Percentiles rank a stretch among this genome's conserved stretches.
phyloP scores from a whole-genome alignment of 2,329 filamentous ascomycete genomes.

The Penicillium sp. region DNA sequence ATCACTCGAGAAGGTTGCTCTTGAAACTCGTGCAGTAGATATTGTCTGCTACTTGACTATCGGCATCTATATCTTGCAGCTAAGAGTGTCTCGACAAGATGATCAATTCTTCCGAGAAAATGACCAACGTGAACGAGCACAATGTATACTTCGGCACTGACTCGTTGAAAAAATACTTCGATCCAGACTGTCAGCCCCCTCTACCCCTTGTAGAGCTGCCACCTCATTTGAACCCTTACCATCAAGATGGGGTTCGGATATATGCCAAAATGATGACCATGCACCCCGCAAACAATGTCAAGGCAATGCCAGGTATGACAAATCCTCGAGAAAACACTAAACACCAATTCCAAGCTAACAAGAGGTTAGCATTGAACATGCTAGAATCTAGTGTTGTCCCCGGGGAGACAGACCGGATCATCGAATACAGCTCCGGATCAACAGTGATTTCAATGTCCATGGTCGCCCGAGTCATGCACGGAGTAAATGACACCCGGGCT shows the following conservation, averaged over 20 bases:
- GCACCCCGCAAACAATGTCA: constrained; percentile 65
- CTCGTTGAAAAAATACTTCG: constrained; percentile 59
- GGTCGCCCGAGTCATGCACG: constrained; percentile 53
- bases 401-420: constrained; percentile 51
- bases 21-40: neutral
- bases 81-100: neutral
- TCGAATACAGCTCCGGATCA: constrained; percentile 63
- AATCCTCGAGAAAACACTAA: neutral
- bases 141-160: constrained; percentile 62
- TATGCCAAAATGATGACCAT: constrained; percentile 67
- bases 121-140: constrained; percentile 37
- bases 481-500: constrained; percentile 53
- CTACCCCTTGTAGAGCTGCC: constrained; percentile 64
- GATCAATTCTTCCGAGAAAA: constrained; percentile 10
- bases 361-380: constrained; percentile 50
- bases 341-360: neutral
- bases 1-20: neutral
- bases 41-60: neutral
- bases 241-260: constrained; percentile 59
- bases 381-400: constrained; percentile 46
- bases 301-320: constrained; percentile 54
- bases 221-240: constrained; percentile 56
- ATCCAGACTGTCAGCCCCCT: constrained; percentile 58
- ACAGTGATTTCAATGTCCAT: constrained; percentile 63
- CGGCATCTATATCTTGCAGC: neutral